Conservation (phyloP, 306 rosid species). For the Mucuna pruriens region DNA sequence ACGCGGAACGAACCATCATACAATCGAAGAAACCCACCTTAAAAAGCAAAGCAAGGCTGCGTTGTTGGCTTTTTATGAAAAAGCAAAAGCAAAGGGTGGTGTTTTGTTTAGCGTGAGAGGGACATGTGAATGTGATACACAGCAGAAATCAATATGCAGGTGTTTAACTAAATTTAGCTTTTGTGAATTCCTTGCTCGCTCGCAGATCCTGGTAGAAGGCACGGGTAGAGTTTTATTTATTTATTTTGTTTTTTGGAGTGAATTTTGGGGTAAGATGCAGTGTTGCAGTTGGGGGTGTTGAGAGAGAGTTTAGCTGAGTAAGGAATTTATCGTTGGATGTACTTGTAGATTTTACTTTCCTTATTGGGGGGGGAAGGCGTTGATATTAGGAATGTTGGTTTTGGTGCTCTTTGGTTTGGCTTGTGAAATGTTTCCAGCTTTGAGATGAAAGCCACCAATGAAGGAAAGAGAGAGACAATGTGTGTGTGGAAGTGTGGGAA, state of each 20-base stretch:
- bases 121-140: constrained; percentile 11
- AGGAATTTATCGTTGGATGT: background rate
- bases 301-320: background rate
- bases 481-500: background rate
- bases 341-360: constrained; percentile 46
- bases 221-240: background rate
- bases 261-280: background rate
- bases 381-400: constrained; percentile 19
- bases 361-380: constrained; percentile 34
- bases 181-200: background rate
- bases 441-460: constrained; percentile 52
- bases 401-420: constrained; percentile 24
- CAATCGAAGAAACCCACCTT: constrained; percentile 44
- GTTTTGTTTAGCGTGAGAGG: constrained; percentile 37
- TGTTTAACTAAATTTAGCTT: constrained; percentile 56
- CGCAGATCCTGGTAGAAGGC: constrained; percentile 47
- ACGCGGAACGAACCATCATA: constrained; percentile 46
- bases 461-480: background rate
- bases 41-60: constrained; percentile 19
- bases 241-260: background rate
- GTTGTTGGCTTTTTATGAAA: constrained; percentile 38
- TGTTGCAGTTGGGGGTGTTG: background rate
- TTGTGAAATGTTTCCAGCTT: constrained; percentile 3
- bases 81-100: constrained; percentile 11
- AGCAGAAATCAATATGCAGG: constrained; percentile 35